These are phyloP conservation scores for Talaromyces verruculosus DNA, from an alignment of 2,329 filamentous ascomycete species.

Conservation along the genomic window DNA sequence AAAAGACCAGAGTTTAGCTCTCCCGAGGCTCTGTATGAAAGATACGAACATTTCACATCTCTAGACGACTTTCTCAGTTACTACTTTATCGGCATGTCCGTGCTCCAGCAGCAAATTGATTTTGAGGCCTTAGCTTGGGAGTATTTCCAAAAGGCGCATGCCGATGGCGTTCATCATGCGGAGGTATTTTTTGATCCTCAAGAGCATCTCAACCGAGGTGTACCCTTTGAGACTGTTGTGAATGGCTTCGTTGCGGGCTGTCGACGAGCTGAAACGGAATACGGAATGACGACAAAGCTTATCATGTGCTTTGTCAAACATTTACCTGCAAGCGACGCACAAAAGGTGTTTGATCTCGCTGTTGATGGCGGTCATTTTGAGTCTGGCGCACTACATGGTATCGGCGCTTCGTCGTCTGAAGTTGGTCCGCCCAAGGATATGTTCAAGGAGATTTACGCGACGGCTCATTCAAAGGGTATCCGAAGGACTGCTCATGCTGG, in stretches of 20 bases:
- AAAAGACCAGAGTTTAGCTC: slow-evolving; percentile 65
- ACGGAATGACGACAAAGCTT: slow-evolving; percentile 65
- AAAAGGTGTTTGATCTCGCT: slow-evolving; percentile 42
- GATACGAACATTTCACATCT: slow-evolving; percentile 67
- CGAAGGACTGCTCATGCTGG: slow-evolving; percentile 71
- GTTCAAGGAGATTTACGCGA: slow-evolving; percentile 63
- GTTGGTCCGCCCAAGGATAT: slow-evolving; percentile 56
- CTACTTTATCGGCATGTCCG: slow-evolving; percentile 75
- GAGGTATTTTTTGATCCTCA: slow-evolving; percentile 83
- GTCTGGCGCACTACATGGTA: slow-evolving; percentile 57
- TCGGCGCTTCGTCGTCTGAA: slow-evolving; percentile 68
- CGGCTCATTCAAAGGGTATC: slow-evolving; percentile 55
- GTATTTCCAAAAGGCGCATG: slow-evolving; percentile 66
- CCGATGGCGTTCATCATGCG: slow-evolving; percentile 67
- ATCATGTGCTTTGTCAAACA: slow-evolving; percentile 74
- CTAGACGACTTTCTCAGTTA: slow-evolving; percentile 77
- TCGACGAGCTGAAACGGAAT: slow-evolving; percentile 58
- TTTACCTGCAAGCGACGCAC: slow-evolving; percentile 60
- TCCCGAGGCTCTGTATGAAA: slow-evolving; percentile 56
- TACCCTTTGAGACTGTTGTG: slow-evolving; percentile 64
- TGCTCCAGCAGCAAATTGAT: slow-evolving; percentile 64
- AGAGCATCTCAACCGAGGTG: slow-evolving; percentile 64
- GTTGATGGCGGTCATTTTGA: slow-evolving; percentile 43
- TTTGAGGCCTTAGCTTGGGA: slow-evolving; percentile 71
- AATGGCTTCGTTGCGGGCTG: slow-evolving; percentile 63